These are phyloP conservation scores for Mycena crocata DNA, from an alignment of 768 basidiomycete genomes.

Conservation along the genomic window DNA sequence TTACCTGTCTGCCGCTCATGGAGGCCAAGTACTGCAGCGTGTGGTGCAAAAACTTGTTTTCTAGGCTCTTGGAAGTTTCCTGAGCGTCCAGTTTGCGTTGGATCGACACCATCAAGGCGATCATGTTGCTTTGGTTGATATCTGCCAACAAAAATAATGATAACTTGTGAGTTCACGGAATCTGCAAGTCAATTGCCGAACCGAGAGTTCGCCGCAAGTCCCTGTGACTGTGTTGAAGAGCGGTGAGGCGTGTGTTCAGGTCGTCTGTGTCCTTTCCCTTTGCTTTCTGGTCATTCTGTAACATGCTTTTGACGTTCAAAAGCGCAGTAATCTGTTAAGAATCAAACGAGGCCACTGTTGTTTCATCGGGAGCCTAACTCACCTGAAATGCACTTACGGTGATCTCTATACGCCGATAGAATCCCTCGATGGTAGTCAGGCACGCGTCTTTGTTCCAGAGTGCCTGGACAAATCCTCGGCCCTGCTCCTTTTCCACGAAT, in stretches of 20 bases:
- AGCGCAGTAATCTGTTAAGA: not conserved
- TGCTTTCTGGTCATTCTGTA: not conserved
- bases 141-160: not conserved
- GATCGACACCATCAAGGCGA: constrained; percentile 6
- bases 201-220: not conserved
- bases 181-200: too few species aligned
- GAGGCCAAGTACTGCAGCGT: not conserved
- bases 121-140: not conserved
- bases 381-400: constrained; percentile 2
- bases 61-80: not conserved
- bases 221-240: not conserved
- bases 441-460: not conserved
- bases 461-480: not conserved
- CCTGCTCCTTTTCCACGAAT: constrained; percentile 1
- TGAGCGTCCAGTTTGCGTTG: not conserved
- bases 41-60: not conserved
- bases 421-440: not conserved
- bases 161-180: not conserved
- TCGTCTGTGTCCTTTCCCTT: not conserved
- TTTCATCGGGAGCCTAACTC: not conserved
- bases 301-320: not conserved
- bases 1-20: not conserved
- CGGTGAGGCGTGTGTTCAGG: not conserved
- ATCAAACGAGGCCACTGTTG: not conserved
- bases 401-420: not conserved